Base-by-base conservation (phyloP, 371 early-diverging fungal species). In the Rhizopus sp. region DNA sequence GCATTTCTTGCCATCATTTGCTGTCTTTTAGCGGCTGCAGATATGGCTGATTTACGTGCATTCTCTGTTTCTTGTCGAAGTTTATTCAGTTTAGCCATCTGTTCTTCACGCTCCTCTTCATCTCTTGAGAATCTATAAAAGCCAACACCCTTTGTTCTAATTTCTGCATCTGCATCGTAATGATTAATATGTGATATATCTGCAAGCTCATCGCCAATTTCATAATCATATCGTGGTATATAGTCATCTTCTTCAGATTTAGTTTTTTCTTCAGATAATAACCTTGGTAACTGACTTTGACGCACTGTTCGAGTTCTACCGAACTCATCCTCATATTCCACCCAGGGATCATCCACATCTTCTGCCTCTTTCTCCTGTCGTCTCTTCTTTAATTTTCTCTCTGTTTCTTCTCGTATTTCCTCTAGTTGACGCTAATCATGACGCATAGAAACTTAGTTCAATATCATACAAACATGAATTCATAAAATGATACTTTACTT, bases 321-420 rank as follows among this genome's bases (percentile, higher is more conserved):
- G 78, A 88, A 93, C 55, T 91, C 90, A 70, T 93, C 93, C 5
- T 80, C 78, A 59, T 86, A 83, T 51, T 91, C 91, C 2, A 93
- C 84, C 90, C 90, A 90, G 7, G 90, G 88, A 77, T 90, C 91
- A 6, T 75, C 64, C 30, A 81, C 71, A 3, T 63, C 62, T 1
- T 72, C 63, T 10, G 62, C 41, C 0, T 41, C 16, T 1, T 40
- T 34, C 5, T 23, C 33, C 3, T 44, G 55, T 38, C 32, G 54
- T 37, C 16, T 49, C 56, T 45, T 47, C 41, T 47, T 66, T 48
- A 13, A 53, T 51, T 29, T 58, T 32, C 7, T 60, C 48, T 34
- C 47, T 15, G 30, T 40, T 48, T 47, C 53, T 46, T 59, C 29
- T 54, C 48, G 47, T 50, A 49, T 39, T 30, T 46, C 41, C 7